phyloP scores from a whole-genome alignment of 2,329 filamentous ascomycete genomes.

The Monosporascus sp. region DNA sequence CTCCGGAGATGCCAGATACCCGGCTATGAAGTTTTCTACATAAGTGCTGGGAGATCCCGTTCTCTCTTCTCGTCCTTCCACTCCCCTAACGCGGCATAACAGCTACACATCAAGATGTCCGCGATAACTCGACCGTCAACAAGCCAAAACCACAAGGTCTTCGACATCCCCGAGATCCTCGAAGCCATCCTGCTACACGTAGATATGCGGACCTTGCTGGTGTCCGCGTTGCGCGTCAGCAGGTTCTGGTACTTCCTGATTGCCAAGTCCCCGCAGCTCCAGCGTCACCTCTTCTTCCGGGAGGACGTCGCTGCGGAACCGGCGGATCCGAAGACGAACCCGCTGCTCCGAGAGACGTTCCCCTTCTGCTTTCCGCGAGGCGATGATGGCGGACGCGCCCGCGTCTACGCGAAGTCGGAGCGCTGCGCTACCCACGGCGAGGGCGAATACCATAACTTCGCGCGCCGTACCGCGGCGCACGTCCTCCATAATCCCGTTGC shows the following conservation, averaged over 20 bases:
- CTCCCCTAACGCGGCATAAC: too few species aligned
- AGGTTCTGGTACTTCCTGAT: slow-evolving; percentile 3
- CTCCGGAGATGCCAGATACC: too few species aligned
- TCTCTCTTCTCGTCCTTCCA: too few species aligned
- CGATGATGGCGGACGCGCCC: neutral
- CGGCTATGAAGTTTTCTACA: too few species aligned
- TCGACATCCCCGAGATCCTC: slow-evolving; percentile 7
- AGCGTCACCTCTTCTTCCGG: slow-evolving; percentile 7
- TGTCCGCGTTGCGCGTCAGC: slow-evolving; percentile 5
- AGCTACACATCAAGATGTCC: neutral
- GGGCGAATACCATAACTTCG: neutral
- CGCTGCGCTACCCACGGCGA: neutral
- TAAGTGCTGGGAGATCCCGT: too few species aligned
- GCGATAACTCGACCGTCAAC: neutral
- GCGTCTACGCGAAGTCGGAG: neutral
- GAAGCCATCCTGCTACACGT: slow-evolving; percentile 5
- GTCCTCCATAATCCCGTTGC: neutral
- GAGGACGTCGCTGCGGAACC: neutral
- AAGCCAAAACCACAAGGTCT: neutral
- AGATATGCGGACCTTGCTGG: slow-evolving; percentile 4
- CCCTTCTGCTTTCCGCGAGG: slow-evolving; percentile 1
- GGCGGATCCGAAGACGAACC: neutral
- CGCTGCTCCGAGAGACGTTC: slow-evolving; percentile 2
- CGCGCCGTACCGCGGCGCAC: neutral
- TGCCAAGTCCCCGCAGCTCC: slow-evolving; percentile 1